Percentiles rank a stretch among this genome's conserved stretches.
Conservation (phyloP, 768 basidiomycete species). For the Cystofilobasidium macerans region DNA sequence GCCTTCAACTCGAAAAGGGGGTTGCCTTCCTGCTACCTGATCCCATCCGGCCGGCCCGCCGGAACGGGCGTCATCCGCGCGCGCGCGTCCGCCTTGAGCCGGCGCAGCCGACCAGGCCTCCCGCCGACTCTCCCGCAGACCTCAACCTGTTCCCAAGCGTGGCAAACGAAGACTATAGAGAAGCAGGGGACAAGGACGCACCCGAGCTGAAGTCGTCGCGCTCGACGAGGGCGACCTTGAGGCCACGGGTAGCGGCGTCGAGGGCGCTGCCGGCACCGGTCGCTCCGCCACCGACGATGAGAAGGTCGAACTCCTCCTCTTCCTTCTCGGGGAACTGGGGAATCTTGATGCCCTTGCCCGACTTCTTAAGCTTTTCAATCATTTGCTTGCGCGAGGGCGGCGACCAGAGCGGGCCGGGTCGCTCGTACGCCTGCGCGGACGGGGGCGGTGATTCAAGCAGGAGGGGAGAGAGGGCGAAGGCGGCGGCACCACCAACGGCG, state of each 20-base stretch:
- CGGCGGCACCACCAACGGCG: not conserved
- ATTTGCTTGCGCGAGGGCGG: slow-evolving; percentile 39
- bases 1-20: no score
- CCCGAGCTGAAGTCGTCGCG: slow-evolving; percentile 83
- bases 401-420: slow-evolving; percentile 40
- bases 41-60: no score
- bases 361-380: slow-evolving; percentile 37
- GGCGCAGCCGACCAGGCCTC: no score
- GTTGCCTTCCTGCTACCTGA: no score
- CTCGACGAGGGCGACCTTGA: slow-evolving; percentile 88
- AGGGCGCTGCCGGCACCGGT: slow-evolving; percentile 94
- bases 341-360: slow-evolving; percentile 29
- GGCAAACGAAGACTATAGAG: not conserved
- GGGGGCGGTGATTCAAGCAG: not conserved
- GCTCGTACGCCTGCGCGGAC: slow-evolving; percentile 14
- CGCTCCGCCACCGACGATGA: slow-evolving; percentile 87
- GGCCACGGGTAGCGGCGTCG: slow-evolving; percentile 80
- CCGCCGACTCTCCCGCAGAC: no score
- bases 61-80: no score
- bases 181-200: slow-evolving; percentile 35
- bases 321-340: slow-evolving; percentile 32
- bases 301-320: slow-evolving; percentile 58
- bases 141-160: not conserved
- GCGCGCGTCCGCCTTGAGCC: no score
- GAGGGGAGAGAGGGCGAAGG: not conserved